Base-by-base conservation (phyloP, 495 filamentous ascomycete species). In the Trichoderma parareesei region DNA sequence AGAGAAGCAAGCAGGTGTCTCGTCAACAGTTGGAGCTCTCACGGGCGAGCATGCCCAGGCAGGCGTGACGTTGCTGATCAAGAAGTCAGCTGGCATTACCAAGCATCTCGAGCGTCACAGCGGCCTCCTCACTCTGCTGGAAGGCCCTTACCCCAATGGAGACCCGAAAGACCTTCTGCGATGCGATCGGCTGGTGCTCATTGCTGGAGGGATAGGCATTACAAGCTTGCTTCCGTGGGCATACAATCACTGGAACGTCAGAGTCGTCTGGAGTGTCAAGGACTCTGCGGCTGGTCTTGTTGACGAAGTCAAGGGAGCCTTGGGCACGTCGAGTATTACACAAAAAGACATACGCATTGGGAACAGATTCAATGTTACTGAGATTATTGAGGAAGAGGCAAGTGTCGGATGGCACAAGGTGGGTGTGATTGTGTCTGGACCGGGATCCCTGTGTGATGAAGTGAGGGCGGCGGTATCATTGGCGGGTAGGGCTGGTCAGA, bases 131-230 rank as follows among this genome's bases (percentile, higher is more conserved):
- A 71, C 71, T 3, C 43, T 76, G 3, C 40, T 76, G 5, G 74
- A 76, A 16, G 74, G 74, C 2, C 74, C 73, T 3, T 74, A 73
- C 35, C 64, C 65, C 9, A 68, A 64, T 57, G 67, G 57, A 16
- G n/a, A 55, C 1, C 62, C 38, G 2, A 18, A 14, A 10, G 61
- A 44, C 0, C 33, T 72, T 18, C 67, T 67, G 1, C 64, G 65
- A 27, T 69, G 67, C 41, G 72, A 75, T 62, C 75, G 67, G 55
- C 60, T 81, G 43, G n/a, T 80, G 37, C 69, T 80, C n/a, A 73
- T 81, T 42, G 73, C 64, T 0, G 79, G 78, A 10, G 79, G 77
- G 13, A 78, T 81, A 38, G 79, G 79, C 16, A 75, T 81, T 63
- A 80, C 78, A 0, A 70, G 72, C 38, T 5, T 77, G 6, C 49